A percentile compares a stretch with the other conserved stretches of the same genome.
Conservation (phyloP, 164 flowering plant species). For the Sedum album region DNA sequence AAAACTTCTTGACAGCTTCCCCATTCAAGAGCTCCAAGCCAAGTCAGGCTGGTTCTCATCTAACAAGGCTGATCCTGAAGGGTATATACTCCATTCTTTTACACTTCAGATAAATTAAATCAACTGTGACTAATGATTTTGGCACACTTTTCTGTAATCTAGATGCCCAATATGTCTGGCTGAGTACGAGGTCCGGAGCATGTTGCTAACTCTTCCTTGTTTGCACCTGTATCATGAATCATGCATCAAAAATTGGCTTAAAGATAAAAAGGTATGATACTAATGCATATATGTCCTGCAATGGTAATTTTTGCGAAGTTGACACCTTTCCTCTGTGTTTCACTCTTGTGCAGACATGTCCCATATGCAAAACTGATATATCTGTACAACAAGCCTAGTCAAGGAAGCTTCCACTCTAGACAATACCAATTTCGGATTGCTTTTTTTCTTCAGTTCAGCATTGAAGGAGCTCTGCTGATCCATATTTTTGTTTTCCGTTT, state of each 20-base stretch:
- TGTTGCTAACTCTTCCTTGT: conserved; percentile 9
- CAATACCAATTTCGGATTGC: background rate
- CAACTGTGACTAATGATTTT: background rate
- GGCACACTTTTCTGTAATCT: background rate
- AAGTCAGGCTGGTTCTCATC: conserved; percentile 29
- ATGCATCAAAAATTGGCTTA: conserved; percentile 7
- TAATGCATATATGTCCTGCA: background rate
- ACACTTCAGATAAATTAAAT: background rate
- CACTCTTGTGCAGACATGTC: conserved; percentile 7
- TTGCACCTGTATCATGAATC: conserved; percentile 4
- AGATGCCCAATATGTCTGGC: background rate
- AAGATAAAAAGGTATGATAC: background rate
- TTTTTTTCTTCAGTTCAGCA: background rate
- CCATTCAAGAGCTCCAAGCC: conserved; percentile 20
- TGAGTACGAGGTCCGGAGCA: background rate
- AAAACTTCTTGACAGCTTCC: conserved; percentile 30
- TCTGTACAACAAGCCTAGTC: background rate
- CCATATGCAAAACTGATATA: conserved; percentile 5
- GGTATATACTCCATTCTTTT: conserved; percentile 15
- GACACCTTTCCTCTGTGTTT: too few species aligned
- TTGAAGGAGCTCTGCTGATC: background rate
- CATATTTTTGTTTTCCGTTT: background rate
- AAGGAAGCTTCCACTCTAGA: background rate
- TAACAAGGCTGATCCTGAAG: conserved; percentile 24
- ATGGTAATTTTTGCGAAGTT: background rate